Evolutionary conservation across 179 eudicot genomes (phyloP), one percentile per base, ranked within the genome.

Genomic region (Amaranthus tricolor): DNA sequence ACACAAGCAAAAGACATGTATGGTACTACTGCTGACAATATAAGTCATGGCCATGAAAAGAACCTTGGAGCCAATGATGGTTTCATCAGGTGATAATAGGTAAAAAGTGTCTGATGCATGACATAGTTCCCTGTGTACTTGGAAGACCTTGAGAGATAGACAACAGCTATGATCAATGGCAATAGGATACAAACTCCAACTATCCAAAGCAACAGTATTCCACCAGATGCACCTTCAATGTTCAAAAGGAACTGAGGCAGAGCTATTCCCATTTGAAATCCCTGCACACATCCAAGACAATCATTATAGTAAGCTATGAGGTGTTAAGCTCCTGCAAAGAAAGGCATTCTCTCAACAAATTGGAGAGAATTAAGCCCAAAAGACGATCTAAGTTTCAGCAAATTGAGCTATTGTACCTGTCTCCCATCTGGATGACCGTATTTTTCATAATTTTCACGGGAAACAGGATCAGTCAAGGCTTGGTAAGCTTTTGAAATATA

Each of bases 341-440:
- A 66, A 24, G 17, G 68, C 54, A 56, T 8, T 57, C 7, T 20
- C 43, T 6, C n/a, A 68, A 6, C 5, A 48, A 68, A 45, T 19
- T 13, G 55, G 24, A 58, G 52, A 12, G 15, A 14, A 51, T 17
- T 9, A 13, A 72, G 10, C 15, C 7, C 6, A 17, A 62, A 45
- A 74, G 19, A 74, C 21, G 66, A 24, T n/a, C 20, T 49, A 51
- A 6, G 20, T 59, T 43, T 19, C 62, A 47, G 50, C 44, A 44
- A 19, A 12, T 50, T 71, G 65, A 24, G 19, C 66, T 16, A 61
- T 14, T 53, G 55, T 86, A 94, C 98, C 95, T 94, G 97, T 70
- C 97, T 87, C 67, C 98, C 98, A 88, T 94, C 97, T 44, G 98
- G 97, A 85, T 94, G 98, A 74, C 97, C 98, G 77, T 94, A 94